Base-by-base conservation (phyloP, 2,329 filamentous ascomycete genomes). In the Pleomassaria siparia region DNA sequence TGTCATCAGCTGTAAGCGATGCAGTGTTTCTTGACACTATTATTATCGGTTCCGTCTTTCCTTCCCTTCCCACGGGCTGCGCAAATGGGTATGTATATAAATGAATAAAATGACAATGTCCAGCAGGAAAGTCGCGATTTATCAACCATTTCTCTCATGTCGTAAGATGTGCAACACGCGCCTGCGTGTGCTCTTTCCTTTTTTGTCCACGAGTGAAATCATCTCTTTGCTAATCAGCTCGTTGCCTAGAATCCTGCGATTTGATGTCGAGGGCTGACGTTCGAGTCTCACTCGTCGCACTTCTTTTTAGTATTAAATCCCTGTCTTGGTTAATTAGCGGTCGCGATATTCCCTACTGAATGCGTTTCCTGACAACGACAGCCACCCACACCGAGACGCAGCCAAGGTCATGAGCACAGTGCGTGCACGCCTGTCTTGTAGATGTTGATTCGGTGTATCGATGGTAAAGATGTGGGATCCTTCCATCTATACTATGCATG, bases 151-250 rank as follows among this genome's bases (percentile, higher is more conserved):
- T 13, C 24, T 37, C 18, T 12, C 35, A 7, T 24, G 35, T 37
- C 35, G 20, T 3, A 24, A 37, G 35, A 37, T 13, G 20, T 37
- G 35, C 6, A 22, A 21, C 11, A 37, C 35, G 35, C 35, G 35
- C 35, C 35, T 37, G 35, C 11, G 35, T 37, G 35, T 37, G 35
- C 20, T 37, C 35, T 37, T 37, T 37, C 35, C 35, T 37, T 37
- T 37, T 37, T 37, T 5, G 9, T 24, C 9, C 25, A 33, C n/a
- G n/a, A 5, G 32, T n/a, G n/a, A 18, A 18, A 7, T 18, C 8
- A 18, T 21, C n/a, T n/a, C 29, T 32, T 9, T 9, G n/a, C n/a
- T 33, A 15, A 6, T n/a, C 9, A 33, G n/a, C 9, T 33, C n/a
- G 32, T 20, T 21, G 32, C n/a, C 15, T 8, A 32, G 29, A 32